These are phyloP conservation scores for Phylloboletellus chloephorus DNA, from an alignment of 1,284 basidiomycete genomes.

Conservation along the genomic window DNA sequence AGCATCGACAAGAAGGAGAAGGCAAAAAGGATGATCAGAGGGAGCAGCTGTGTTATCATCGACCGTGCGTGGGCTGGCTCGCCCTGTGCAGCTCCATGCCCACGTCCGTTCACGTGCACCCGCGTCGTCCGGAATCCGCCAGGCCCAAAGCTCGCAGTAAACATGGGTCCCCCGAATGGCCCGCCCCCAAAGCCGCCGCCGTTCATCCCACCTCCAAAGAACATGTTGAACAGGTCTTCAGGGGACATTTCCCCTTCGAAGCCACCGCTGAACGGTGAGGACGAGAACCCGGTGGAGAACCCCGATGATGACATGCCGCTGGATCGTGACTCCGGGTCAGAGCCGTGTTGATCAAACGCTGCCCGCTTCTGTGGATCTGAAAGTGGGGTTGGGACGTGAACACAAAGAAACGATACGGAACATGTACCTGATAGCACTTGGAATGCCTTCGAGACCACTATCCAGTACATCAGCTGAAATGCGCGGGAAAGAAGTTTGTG, in stretches of 20 bases:
- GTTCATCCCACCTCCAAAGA: slow-evolving; percentile 71
- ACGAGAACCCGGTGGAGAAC: slow-evolving; percentile 47
- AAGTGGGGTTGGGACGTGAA: slow-evolving; percentile 7
- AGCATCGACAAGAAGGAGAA: slow-evolving; percentile 85
- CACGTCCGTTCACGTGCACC: slow-evolving; percentile 39
- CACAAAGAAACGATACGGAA: slow-evolving; percentile 44
- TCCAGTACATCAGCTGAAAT: slow-evolving; percentile 12
- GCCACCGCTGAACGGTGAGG: slow-evolving; percentile 46
- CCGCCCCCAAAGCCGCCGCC: slow-evolving; percentile 39
- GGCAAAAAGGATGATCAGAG: slow-evolving; percentile 76
- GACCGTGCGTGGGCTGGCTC: slow-evolving; percentile 50
- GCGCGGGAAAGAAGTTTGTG: slow-evolving; percentile 1
- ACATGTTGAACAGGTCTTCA: slow-evolving; percentile 98
- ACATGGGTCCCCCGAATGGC: slow-evolving; percentile 52
- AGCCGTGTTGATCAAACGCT: slow-evolving; percentile 81
- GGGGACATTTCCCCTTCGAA: slow-evolving; percentile 89
- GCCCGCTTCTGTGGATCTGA: slow-evolving; percentile 86
- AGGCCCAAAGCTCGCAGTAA: slow-evolving; percentile 70
- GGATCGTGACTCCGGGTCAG: slow-evolving; percentile 80
- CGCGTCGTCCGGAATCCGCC: slow-evolving; percentile 70
- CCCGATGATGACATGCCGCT: slow-evolving; percentile 64
- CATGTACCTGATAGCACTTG: slow-evolving; percentile 83
- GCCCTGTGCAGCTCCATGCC: slow-evolving; percentile 30
- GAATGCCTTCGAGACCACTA: slow-evolving; percentile 98
- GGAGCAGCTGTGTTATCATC: slow-evolving; percentile 78